Evolutionary conservation across 1,139 yeast species (phyloP).

Genomic region (Wickerhamiella pararugosa): DNA sequence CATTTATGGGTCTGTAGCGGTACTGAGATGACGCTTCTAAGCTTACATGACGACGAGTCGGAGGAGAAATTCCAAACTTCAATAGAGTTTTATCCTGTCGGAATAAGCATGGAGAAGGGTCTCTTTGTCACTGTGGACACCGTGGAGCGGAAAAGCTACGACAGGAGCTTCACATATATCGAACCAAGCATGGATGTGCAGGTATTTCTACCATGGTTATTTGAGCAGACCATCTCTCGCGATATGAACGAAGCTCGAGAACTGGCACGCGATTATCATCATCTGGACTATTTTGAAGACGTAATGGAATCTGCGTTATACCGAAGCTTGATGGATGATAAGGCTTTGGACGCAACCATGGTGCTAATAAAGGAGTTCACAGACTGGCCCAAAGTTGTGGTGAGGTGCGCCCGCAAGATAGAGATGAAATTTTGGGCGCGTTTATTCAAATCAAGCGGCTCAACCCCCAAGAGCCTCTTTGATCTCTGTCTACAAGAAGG

Average conservation of each 20-base stretch:
- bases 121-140: constrained; percentile 28
- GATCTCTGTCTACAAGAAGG: constrained; percentile 24
- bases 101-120: constrained; percentile 27
- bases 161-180: constrained; percentile 23
- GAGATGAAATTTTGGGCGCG: constrained; percentile 48
- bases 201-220: constrained; percentile 24
- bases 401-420: constrained; percentile 49
- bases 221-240: constrained; percentile 18
- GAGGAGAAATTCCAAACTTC: constrained; percentile 13
- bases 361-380: constrained; percentile 24
- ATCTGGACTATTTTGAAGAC: constrained; percentile 33
- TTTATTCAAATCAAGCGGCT: constrained; percentile 32
- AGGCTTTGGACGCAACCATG: constrained; percentile 7
- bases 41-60: constrained; percentile 19
- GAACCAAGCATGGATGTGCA: constrained; percentile 25
- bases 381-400: constrained; percentile 33
- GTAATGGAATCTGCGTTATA: constrained; percentile 35
- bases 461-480: constrained; percentile 25
- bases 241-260: constrained; percentile 17
- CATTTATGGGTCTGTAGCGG: constrained; percentile 32
- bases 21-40: constrained; percentile 19
- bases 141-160: constrained; percentile 24
- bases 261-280: constrained; percentile 28
- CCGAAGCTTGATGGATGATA: constrained; percentile 23
- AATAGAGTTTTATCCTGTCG: constrained; percentile 29